Base-by-base conservation (phyloP, 2,329 filamentous ascomycete genomes). In the Lachnellula arida region DNA sequence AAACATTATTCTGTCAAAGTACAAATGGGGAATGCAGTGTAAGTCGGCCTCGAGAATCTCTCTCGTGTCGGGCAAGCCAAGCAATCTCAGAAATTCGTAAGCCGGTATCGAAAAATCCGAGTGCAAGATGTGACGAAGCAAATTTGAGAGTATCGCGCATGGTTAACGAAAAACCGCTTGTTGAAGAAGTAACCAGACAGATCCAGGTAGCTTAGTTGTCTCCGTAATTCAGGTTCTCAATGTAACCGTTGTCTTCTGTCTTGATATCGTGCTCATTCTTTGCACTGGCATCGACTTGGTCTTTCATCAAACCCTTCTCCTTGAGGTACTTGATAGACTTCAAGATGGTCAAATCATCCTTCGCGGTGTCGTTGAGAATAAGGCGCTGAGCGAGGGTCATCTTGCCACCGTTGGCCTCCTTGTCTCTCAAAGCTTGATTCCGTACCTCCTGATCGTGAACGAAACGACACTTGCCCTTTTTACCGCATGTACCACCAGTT, bases 381-480 rank as follows among this genome's bases (percentile, higher is more conserved):
- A 87, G 72, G 43, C 84, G 82, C 68, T 87, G 84, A 70, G 84
- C 80, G 53, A 87, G 78, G 4, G 84, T 87, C 72, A 86, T 79
- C 50, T 81, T 80, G 47, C 84, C 84, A 58, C 84, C 82, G 63
- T 87, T 87, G 65, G 78, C 76, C 64, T 84, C 82, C 57, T 83
- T 80, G 68, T 86, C 84, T 65, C 78, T 80, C 49, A 87, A 75
- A 55, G 84, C 84, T 61, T 81, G 81, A 65, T 84, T 81, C 63
- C 84, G 78, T 56, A 85, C 80, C 60, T 80, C 79, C 17, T 79
- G 78, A 68, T 87, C 84, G 70, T 87, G 84, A 61, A 86, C 82
- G 73, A 87, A 87, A 73, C 84, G 84, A 76, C 84, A 87, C 82
- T 87, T 87, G 82, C 82, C 82, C 79, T 86, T 86, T 78, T 87